Base-by-base conservation (phyloP, 441 rosid genomes). In the Eutrema salsugineum region DNA sequence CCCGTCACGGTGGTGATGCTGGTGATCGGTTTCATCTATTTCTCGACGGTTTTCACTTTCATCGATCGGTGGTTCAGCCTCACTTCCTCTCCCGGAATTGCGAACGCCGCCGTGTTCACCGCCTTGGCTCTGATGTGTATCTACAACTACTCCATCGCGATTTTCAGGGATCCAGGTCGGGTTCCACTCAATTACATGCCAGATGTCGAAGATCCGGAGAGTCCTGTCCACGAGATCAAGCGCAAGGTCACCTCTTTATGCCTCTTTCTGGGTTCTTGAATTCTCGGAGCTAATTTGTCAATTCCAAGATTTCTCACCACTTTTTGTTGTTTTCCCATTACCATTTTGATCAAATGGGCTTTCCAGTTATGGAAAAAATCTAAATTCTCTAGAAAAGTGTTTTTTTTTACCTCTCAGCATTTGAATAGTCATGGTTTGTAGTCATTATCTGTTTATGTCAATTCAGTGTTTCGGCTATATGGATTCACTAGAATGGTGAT, bases 1-100 rank as follows among this genome's bases (percentile, higher is more conserved):
- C 91, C 94, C 24, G 93, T 91, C 8, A 30, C 78, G 77, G 87
- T 78, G 73, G 98, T 91, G 75, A 53, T 81, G 28, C 66, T 87
- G 38, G 85, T 88, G 72, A 87, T 93, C 76, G 76, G 75, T 57
- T 91, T 80, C 80, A 73, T 91, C 30, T 93, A 91, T 81, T 81
- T 80, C 63, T 73, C 87, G 20, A 89, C 98, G 66, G 81, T 91
- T 75, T 91, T 91, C 77, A 72, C 89, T 66, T 93, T 86, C 81
- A 79, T 93, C 14, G 98, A 93, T 75, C 88, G 88, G 43, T 91
- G 97, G 97, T 87, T 93, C 65, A 93, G 97, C 60, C 91, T 91
- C 49, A 78, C 73, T 68, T 79, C 97, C 19, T 93, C 97, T 20
- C 88, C 89, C 2, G 98, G 97, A 11, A 78, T 91, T 62, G 83